Base-by-base conservation (phyloP, 257 asterid genomes). In the Marsdenia floribunda region DNA sequence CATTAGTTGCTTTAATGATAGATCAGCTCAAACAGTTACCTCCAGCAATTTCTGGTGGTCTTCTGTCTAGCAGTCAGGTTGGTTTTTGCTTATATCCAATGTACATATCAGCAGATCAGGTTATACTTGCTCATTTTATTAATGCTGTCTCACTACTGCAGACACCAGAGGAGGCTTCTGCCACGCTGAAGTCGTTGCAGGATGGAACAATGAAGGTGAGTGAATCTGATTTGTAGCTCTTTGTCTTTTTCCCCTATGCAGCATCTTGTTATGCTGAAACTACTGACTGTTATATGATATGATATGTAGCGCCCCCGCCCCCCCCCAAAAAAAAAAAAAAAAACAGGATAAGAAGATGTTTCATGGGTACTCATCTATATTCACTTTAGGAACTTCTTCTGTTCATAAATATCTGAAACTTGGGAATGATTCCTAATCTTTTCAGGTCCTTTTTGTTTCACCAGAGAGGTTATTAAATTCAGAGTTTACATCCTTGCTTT, bases 401-500 rank as follows among this genome's bases (percentile, higher is more conserved):
- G 46, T 9, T 54, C 15, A 66, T n/a, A 54, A 50, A 10, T 38
- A 70, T 40, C 54, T 19, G 54, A 44, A 49, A n/a, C 35, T 60
- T 70, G 50, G 61, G 63, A 47, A 73, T 75, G 73, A 77, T 54
- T 29, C 58, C 57, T 55, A n/a, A 75, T 82, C 75, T 78, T 26
- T 72, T 72, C 89, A 94, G 99, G 98, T 94, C 77, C 97, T 94
- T 77, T 92, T 88, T 80, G 96, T 94, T 80, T 94, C 99, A n/a
- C 99, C 99, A 8, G 99, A 94, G 85, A 87, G 99, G 87, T 85
- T 94, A 81, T 73, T 94, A 79, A 94, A 86, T 85, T 84, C 82
- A 3, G 96, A 94, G 75, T 94, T 94, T 71, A 67, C 84, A 57
- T 89, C 99, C 76, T 78, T 86, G 59, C 86, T 92, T 83, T 85